Percentiles rank a stretch among this genome's conserved stretches.
phyloP scores from a whole-genome alignment of 108 stramenopile genomes.

The Stephanodiscus triporus region DNA sequence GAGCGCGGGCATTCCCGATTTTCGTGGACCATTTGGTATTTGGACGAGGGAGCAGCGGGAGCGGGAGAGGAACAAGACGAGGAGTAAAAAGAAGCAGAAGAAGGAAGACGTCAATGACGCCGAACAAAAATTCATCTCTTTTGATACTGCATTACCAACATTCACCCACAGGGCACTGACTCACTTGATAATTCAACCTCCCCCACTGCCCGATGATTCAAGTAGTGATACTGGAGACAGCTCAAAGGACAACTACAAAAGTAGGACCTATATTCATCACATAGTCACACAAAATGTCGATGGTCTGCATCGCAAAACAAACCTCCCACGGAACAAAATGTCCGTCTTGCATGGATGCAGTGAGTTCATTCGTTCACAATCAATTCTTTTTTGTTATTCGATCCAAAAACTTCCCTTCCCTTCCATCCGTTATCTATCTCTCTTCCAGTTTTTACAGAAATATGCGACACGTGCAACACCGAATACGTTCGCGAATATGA shows the following conservation, averaged over 20 bases:
- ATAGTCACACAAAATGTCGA: constrained; percentile 91
- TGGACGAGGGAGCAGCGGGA: constrained; percentile 82
- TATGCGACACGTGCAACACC: constrained; percentile 68
- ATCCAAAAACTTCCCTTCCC: neutral
- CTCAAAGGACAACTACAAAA: constrained; percentile 32
- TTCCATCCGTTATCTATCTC: neutral
- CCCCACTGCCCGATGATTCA: constrained; percentile 5
- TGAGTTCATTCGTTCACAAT: neutral
- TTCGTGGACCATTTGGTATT: constrained; percentile 94
- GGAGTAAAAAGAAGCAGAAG: constrained; percentile 6
- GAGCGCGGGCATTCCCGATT: constrained; percentile 94
- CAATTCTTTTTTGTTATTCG: neutral
- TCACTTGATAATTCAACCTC: constrained; percentile 41
- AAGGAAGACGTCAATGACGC: neutral
- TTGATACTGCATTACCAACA: constrained; percentile 71
- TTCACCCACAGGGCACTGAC: constrained; percentile 81
- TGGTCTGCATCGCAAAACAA: constrained; percentile 82
- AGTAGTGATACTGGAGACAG: neutral
- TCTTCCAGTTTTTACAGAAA: constrained; percentile 76
- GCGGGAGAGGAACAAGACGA: constrained; percentile 20
- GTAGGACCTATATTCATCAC: constrained; percentile 28
- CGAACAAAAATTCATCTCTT: constrained; percentile 40
- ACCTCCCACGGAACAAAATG: constrained; percentile 62
- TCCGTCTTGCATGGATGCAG: constrained; percentile 83
- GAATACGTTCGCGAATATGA: constrained; percentile 82